Conservation (phyloP, 75 land plant genomes). For the Gnetum montanum region DNA sequence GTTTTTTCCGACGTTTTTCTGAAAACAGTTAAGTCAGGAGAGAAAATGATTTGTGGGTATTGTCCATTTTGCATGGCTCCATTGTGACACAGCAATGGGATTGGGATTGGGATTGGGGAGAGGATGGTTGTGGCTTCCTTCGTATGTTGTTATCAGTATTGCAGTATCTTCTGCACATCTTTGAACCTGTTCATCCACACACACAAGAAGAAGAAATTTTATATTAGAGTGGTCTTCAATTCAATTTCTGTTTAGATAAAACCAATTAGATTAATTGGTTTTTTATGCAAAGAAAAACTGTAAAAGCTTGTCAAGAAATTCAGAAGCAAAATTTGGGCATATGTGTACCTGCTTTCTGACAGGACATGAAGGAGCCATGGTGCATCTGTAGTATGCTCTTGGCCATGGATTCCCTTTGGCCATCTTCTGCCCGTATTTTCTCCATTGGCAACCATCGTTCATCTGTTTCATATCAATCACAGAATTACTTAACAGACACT, state of each 20-base stretch:
- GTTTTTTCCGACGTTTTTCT: too few relatives aligned
- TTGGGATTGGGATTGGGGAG: too few relatives aligned
- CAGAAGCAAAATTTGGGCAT: background rate
- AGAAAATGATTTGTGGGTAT: too few relatives aligned
- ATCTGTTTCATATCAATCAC: slow-evolving; percentile 22
- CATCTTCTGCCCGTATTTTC: slow-evolving; percentile 77
- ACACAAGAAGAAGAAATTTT: background rate
- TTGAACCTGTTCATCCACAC: slow-evolving; percentile 83
- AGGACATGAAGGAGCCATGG: slow-evolving; percentile 63
- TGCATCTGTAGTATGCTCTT: slow-evolving; percentile 74
- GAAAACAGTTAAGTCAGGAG: too few relatives aligned
- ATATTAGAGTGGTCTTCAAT: too few relatives aligned
- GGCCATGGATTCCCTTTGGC: slow-evolving; percentile 87
- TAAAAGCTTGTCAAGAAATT: background rate
- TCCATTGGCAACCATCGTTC: slow-evolving; percentile 89
- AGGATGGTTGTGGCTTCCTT: slow-evolving; percentile 87
- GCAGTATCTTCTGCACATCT: slow-evolving; percentile 77
- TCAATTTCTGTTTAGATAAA: background rate
- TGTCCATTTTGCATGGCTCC: too few relatives aligned
- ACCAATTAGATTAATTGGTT: background rate
- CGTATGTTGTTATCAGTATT: slow-evolving; percentile 73
- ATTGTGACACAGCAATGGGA: too few relatives aligned
- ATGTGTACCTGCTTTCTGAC: slow-evolving; percentile 57
- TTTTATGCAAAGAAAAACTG: too few relatives aligned
- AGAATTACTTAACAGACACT: too few relatives aligned